These are phyloP conservation scores for Tylopilus sp. DNA, from an alignment of 768 basidiomycete genomes.

Conservation along the genomic window DNA sequence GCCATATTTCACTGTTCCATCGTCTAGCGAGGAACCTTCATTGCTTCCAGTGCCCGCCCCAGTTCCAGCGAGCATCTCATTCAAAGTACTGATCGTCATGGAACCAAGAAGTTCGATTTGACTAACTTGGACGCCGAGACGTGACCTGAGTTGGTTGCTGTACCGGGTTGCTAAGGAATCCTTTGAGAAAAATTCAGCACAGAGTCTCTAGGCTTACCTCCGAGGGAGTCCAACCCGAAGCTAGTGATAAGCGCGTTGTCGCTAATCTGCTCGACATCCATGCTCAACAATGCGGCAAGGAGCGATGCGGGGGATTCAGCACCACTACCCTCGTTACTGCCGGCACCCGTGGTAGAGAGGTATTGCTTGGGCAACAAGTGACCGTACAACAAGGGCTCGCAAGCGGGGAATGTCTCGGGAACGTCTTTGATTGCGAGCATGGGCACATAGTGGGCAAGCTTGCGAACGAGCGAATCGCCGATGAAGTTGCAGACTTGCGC, in stretches of 20 bases:
- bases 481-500: conserved; percentile 32
- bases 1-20: conserved; percentile 28
- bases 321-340: conserved; percentile 8
- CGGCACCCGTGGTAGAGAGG: conserved; percentile 13
- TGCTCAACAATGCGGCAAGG: conserved; percentile 22
- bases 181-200: neutral
- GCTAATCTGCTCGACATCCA: conserved; percentile 28
- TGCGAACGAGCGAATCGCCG: conserved; percentile 28
- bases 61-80: conserved; percentile 23
- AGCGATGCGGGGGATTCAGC: conserved; percentile 25
- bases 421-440: conserved; percentile 25
- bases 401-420: conserved; percentile 24
- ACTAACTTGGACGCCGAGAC: conserved; percentile 25
- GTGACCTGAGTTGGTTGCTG: conserved; percentile 27
- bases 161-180: conserved; percentile 24
- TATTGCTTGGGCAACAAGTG: conserved; percentile 24
- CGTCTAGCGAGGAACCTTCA: conserved; percentile 12
- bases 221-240: conserved; percentile 24
- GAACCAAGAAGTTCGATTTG: conserved; percentile 25
- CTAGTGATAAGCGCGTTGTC: conserved; percentile 30
- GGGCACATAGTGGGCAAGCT: conserved; percentile 29
- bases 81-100: conserved; percentile 22
- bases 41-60: conserved; percentile 7
- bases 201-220: conserved; percentile 14
- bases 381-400: conserved; percentile 26